Base-by-base conservation (phyloP, 257 asterid species). In the Nicotiana tomentosiformis region DNA sequence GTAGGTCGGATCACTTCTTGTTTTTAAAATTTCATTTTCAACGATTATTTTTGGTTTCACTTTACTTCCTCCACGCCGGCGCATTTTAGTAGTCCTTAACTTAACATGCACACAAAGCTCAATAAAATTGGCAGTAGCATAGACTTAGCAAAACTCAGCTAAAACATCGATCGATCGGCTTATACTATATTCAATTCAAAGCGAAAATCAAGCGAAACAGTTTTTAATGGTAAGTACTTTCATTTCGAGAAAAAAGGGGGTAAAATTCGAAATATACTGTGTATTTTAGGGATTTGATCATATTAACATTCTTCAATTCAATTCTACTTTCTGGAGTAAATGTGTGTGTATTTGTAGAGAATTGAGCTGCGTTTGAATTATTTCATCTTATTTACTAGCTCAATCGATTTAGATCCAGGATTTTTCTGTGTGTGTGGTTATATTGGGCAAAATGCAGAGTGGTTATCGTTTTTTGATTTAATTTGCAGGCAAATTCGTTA, bases 401-500 rank as follows among this genome's bases (percentile, higher is more conserved):
- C n/a, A 62, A 66, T 66, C 0, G 51, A 16, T 32, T 5, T 2
- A n/a, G 56, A 72, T 72, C 79, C 79, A 23, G 26, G 20, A 58
- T 58, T 58, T 43, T 7, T 69, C 9, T 66, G 18, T 30, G 70
- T 65, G 70, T 29, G 2, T 35, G 39, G 18, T 20, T n/a, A 43
- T 33, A 12, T 39, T 6, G 0, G 11, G 58, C 10, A 43, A 70
- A 70, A 70, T 20, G 35, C 58, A 10, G 78, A 43, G 78, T 0
- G 15, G 12, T 20, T 65, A 1, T 5, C 51, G 77, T 58, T 72
- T 58, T 72, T 17, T 53, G 83, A 12, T 55, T 23, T 20, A 57
- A 65, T 72, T 62, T 68, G 0, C 55, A 91, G 97, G 97, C 91
- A 29, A 94, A 89, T 86, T 35, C 97, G 2, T 83, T 89, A 83